Evolutionary conservation across 2,329 filamentous ascomycete species (phyloP).

Genomic region (Daldinia sp.): DNA sequence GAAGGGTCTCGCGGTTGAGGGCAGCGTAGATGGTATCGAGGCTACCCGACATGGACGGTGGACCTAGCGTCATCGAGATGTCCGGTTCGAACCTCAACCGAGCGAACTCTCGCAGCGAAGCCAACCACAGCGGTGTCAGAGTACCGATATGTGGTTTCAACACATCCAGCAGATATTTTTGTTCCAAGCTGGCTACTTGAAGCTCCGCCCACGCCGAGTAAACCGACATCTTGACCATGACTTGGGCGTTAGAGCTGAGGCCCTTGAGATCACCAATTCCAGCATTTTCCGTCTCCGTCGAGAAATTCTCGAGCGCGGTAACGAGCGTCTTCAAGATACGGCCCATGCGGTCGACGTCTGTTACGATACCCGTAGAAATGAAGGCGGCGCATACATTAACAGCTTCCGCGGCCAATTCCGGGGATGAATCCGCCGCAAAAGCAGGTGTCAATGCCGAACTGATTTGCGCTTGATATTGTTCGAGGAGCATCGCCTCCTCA

Average conservation of each 20-base stretch:
- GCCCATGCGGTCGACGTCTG: constrained; percentile 98
- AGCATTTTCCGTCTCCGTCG: constrained; percentile 81
- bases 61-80: constrained; percentile 89
- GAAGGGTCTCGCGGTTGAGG: constrained; percentile 89
- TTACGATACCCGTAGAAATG: constrained; percentile 96
- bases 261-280: constrained; percentile 93
- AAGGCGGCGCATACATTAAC: constrained; percentile 99
- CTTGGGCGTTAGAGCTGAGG: constrained; percentile 93
- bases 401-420: constrained; percentile 93
- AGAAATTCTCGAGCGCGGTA: constrained; percentile 91
- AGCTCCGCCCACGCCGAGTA: constrained; percentile 98
- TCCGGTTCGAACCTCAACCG: constrained; percentile 95
- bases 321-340: constrained; percentile 95
- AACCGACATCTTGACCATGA: constrained; percentile 98
- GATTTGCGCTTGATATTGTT: constrained; percentile 99
- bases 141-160: constrained; percentile 90
- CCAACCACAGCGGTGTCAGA: constrained; percentile 92
- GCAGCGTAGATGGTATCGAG: constrained; percentile 95
- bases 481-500: constrained; percentile 93
- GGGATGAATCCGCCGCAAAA: constrained; percentile 94
- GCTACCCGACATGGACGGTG: constrained; percentile 83
- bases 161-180: constrained; percentile 88
- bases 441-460: constrained; percentile 95
- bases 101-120: constrained; percentile 93
- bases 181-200: constrained; percentile 93